These are phyloP conservation scores for Collybia mongolica DNA, from an alignment of 768 basidiomycete species.

Conservation along the genomic window DNA sequence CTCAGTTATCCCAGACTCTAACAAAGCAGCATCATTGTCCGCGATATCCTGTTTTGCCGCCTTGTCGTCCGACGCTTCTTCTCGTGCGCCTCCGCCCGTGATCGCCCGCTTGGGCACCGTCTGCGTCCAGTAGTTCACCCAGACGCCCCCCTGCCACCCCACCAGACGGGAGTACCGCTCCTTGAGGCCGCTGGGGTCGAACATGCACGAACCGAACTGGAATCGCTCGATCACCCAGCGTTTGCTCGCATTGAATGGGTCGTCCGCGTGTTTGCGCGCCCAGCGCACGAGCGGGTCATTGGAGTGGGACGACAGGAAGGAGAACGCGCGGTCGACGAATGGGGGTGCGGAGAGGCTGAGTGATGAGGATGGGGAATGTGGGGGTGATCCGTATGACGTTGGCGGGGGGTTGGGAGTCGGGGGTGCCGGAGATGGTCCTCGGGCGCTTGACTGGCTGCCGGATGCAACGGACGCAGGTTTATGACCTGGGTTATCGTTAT, in stretches of 20 bases:
- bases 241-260: constrained; percentile 45
- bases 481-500: too few species aligned
- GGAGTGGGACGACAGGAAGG: constrained; percentile 37
- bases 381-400: constrained; percentile 4
- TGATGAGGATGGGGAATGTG: constrained; percentile 11
- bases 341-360: constrained; percentile 15
- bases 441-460: not conserved
- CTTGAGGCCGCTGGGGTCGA: constrained; percentile 49
- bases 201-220: constrained; percentile 59
- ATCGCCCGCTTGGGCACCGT: constrained; percentile 26
- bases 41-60: constrained; percentile 9
- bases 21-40: constrained; percentile 14
- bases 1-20: constrained; percentile 21
- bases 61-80: not conserved
- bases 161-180: constrained; percentile 48
- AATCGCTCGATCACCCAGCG: constrained; percentile 54
- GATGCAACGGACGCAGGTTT: too few species aligned
- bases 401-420: not conserved
- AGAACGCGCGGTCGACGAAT: constrained; percentile 32
- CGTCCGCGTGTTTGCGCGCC: constrained; percentile 52
- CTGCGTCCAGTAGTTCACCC: constrained; percentile 64
- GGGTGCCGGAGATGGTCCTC: not conserved
- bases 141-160: constrained; percentile 48
- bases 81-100: constrained; percentile 2
- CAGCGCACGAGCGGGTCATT: constrained; percentile 47